A percentile compares a stretch with the other conserved stretches of the same genome.
These are phyloP conservation scores for Capsicum chinense DNA, from an alignment of 257 asterid species.

Conservation along the genomic window DNA sequence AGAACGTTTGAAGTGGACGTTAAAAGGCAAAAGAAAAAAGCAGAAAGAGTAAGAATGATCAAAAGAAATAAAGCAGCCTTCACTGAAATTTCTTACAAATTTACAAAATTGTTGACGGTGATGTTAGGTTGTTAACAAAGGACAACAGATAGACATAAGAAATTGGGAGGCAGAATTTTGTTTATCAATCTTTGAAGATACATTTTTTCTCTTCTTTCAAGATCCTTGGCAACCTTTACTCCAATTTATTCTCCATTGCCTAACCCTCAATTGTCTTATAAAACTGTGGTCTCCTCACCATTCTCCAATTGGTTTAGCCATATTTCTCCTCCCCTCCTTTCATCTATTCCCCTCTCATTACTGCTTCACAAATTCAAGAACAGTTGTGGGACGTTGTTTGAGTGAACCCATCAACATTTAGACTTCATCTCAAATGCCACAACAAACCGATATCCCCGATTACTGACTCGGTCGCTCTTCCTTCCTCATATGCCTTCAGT, in stretches of 20 bases:
- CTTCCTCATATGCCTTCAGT: too few relatives aligned
- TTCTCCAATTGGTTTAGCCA: too few relatives aligned
- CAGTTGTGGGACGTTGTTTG: too few relatives aligned
- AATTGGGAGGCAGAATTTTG: neutral
- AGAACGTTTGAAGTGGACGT: too few relatives aligned
- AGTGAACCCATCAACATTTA: too few relatives aligned
- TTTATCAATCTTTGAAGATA: neutral
- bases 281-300: too few relatives aligned
- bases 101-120: neutral
- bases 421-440: neutral
- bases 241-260: slow-evolving; percentile 2
- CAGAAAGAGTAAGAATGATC: too few relatives aligned
- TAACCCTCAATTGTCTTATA: neutral
- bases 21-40: too few relatives aligned
- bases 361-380: too few relatives aligned
- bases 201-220: neutral
- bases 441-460: neutral
- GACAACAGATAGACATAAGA: neutral
- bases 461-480: too few relatives aligned
- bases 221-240: slow-evolving; percentile 12
- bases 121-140: neutral
- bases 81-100: neutral
- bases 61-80: neutral
- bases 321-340: too few relatives aligned
- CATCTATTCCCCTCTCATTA: too few relatives aligned